Evolutionary conservation across 805 yeast genomes (phyloP), one percentile per base, ranked within the genome.

Genomic region (Metschnikowia dekortorum): DNA sequence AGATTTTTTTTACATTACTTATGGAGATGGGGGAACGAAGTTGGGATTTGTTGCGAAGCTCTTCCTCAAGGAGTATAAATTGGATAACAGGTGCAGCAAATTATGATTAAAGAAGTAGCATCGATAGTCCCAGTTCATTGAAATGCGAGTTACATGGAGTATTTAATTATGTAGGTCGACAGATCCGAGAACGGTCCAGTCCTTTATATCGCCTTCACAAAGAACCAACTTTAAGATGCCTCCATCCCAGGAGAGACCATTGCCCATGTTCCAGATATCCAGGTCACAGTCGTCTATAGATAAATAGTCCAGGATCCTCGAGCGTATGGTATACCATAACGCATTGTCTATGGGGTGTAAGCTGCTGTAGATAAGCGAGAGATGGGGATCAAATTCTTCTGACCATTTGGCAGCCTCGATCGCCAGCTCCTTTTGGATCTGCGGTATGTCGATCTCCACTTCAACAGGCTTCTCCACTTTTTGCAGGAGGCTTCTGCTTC

Each of bases 151-250:
- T 33, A 8, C 16, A 33, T 33, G 6, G 36, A 33, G n/a, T 33
- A 18, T 33, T 33, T 34, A 53, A 39, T 42, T 48, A 52, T 73
- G 75, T 39, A 74, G 58, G 53, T 72, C 77, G 6, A 74, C 78
- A 39, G 73, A 71, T 2, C 89, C 92, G 52, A 86, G 68, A 1
- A 77, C 77, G 38, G 76, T 70, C 95, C 95, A 87, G 49, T 83
- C 79, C 42, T 73, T 78, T 6, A 83, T 83, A 4, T 85, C 87
- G 0, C 92, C 92, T 57, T 81, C 85, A 60, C 90, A 84, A 16
- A 73, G 72, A 6, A 87, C 88, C 47, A 87, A 74, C 56, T 84
- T 80, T 26, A 84, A 71, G 7, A 85, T 83, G 2, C 89, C 87
- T 7, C 84, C 81, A 42, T 75, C 78, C 94, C 94, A 87, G 3